Conservation (phyloP, 2,329 filamentous ascomycete genomes). For the Cordyceps tenuipes region DNA sequence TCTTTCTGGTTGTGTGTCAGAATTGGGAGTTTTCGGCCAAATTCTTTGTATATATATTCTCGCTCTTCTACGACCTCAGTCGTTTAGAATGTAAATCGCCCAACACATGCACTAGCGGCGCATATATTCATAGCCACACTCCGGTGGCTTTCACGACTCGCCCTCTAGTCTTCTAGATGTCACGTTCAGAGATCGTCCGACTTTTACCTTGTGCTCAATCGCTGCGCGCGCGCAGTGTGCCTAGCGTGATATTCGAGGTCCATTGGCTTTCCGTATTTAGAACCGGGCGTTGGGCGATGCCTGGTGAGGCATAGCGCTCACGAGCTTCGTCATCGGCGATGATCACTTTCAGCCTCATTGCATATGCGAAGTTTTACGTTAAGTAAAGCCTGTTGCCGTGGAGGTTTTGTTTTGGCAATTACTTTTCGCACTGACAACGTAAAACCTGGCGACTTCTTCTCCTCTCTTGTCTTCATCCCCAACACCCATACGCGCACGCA, state of each 20-base stretch:
- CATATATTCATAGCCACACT: too few species aligned
- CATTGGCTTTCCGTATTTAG: not conserved
- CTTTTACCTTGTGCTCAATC: not conserved
- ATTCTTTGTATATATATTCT: too few species aligned
- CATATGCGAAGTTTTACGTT: not conserved
- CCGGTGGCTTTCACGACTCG: too few species aligned
- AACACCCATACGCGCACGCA: not conserved
- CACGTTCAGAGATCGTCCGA: not conserved
- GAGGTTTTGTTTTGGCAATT: not conserved
- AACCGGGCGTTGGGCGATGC: not conserved
- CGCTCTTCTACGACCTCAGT: too few species aligned
- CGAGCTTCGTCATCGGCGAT: not conserved
- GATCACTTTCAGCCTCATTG: not conserved
- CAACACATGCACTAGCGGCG: too few species aligned
- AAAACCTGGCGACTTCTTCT: not conserved
- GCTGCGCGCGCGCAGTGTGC: not conserved
- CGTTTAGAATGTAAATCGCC: too few species aligned
- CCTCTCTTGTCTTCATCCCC: not conserved
- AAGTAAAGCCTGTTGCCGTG: not conserved
- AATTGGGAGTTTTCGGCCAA: too few species aligned
- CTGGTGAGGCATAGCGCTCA: constrained; percentile 5
- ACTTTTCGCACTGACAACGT: not conserved
- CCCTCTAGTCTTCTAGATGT: too few species aligned
- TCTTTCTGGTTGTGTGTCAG: too few species aligned
- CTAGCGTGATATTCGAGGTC: not conserved